phyloP scores from a whole-genome alignment of 176 grass and related monocot species.

The Cymbopogon citratus region DNA sequence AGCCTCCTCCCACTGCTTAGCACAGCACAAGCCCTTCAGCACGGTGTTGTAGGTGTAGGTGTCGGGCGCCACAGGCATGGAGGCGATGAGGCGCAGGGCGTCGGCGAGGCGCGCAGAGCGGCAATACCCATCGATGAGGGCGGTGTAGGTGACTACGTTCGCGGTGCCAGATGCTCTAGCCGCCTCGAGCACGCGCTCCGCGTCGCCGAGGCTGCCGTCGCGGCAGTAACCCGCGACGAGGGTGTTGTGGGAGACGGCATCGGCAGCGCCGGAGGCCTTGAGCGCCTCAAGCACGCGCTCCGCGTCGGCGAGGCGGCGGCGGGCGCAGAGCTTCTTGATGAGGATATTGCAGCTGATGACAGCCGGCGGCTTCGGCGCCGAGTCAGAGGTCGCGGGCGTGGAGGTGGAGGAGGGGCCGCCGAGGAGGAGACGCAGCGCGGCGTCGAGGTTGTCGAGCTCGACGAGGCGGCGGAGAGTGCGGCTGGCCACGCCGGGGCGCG shows the following conservation, averaged over 20 bases:
- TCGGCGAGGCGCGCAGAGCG: conserved; percentile 31
- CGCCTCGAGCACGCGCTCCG: conserved; percentile 31
- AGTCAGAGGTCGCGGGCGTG: background rate
- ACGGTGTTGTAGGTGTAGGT: conserved; percentile 56
- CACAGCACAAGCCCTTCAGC: conserved; percentile 40
- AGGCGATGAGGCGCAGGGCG: conserved; percentile 33
- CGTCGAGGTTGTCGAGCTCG: conserved; percentile 39
- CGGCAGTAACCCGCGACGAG: conserved; percentile 48
- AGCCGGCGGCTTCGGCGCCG: background rate
- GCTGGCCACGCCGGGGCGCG: background rate
- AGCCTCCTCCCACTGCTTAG: conserved; percentile 29
- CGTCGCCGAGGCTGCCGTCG: conserved; percentile 31
- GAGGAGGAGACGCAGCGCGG: conserved; percentile 32
- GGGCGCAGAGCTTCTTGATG: conserved; percentile 42
- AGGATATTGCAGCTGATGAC: conserved; percentile 40
- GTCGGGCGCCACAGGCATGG: conserved; percentile 36
- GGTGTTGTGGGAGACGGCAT: conserved; percentile 51
- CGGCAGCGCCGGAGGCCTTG: conserved; percentile 28
- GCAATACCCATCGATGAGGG: conserved; percentile 39
- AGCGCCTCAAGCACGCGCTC: conserved; percentile 36
- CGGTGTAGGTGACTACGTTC: conserved; percentile 39
- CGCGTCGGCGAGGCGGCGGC: conserved; percentile 21
- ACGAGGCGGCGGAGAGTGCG: conserved; percentile 37
- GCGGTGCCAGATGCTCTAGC: conserved; percentile 9
- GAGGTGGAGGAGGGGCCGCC: background rate